Conservation (phyloP, 139 green algal species). For the Coccomyxa sp. region DNA sequence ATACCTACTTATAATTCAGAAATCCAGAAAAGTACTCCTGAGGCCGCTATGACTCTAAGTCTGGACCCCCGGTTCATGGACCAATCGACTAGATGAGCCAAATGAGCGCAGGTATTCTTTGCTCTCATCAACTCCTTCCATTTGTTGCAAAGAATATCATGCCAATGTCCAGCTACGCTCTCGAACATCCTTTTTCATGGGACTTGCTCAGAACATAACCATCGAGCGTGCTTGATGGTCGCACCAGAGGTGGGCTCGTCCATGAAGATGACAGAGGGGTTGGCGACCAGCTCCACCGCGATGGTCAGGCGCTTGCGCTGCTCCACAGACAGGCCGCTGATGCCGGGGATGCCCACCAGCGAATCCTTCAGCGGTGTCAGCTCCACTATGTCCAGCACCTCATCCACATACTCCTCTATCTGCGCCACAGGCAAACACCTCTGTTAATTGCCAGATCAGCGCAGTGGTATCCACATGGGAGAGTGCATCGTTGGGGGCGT, state of each 20-base stretch:
- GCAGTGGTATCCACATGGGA: background rate
- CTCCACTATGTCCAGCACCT: conserved; percentile 75
- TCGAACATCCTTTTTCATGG: no score
- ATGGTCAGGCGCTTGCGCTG: conserved; percentile 91
- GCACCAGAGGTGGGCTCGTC: conserved; percentile 63
- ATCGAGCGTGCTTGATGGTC: background rate
- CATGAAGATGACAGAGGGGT: conserved; percentile 91
- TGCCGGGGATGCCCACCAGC: conserved; percentile 41
- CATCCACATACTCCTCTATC: conserved; percentile 43
- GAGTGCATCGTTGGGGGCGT: background rate
- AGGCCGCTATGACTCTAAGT: no score
- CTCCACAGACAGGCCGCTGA: conserved; percentile 66
- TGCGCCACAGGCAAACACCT: background rate
- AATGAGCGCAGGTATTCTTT: no score
- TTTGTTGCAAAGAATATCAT: no score
- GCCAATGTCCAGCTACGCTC: no score
- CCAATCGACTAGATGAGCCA: no score
- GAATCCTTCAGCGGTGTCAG: conserved; percentile 33
- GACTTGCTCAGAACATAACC: background rate
- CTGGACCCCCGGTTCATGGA: no score
- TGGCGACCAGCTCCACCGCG: conserved; percentile 81
- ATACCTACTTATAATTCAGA: no score
- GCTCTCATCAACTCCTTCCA: no score
- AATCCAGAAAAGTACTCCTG: no score
- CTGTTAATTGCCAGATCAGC: background rate